Conservation (phyloP, 257 asterid genomes). For the Striga asiatica region DNA sequence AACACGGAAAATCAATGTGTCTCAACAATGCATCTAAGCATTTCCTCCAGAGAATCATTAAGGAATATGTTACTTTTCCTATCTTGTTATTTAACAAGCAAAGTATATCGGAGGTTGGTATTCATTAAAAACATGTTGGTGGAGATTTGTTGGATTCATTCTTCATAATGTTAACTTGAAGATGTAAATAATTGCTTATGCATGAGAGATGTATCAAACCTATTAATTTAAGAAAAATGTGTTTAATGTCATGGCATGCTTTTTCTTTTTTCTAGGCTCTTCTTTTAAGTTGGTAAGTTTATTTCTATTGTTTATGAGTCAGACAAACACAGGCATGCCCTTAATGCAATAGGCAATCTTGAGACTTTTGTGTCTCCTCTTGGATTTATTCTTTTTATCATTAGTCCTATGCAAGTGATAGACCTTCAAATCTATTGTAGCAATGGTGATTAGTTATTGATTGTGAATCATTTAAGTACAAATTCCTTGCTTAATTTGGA, state of each 20-base stretch:
- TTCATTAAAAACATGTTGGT: conserved; percentile 7
- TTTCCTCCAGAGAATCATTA: conserved; percentile 38
- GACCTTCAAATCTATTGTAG: background rate
- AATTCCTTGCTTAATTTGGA: no score
- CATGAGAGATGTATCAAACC: background rate
- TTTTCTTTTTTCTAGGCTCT: background rate
- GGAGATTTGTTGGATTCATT: background rate
- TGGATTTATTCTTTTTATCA: background rate
- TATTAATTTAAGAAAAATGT: conserved; percentile 8
- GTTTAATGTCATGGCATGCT: conserved; percentile 17
- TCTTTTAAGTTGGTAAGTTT: background rate
- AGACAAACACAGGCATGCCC: conserved; percentile 11
- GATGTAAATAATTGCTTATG: background rate
- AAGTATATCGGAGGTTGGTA: conserved; percentile 48
- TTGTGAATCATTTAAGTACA: no score
- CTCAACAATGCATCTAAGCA: conserved; percentile 27
- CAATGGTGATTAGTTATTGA: no score
- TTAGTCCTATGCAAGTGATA: background rate
- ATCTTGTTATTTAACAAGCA: conserved; percentile 40
- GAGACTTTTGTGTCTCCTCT: background rate
- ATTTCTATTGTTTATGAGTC: background rate
- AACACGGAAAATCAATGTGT: conserved; percentile 30
- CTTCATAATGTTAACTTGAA: background rate
- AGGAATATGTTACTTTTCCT: conserved; percentile 64
- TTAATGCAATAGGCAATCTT: background rate